Evolutionary conservation across 345 rosid genomes (phyloP).

Genomic region (Garcia nutans): DNA sequence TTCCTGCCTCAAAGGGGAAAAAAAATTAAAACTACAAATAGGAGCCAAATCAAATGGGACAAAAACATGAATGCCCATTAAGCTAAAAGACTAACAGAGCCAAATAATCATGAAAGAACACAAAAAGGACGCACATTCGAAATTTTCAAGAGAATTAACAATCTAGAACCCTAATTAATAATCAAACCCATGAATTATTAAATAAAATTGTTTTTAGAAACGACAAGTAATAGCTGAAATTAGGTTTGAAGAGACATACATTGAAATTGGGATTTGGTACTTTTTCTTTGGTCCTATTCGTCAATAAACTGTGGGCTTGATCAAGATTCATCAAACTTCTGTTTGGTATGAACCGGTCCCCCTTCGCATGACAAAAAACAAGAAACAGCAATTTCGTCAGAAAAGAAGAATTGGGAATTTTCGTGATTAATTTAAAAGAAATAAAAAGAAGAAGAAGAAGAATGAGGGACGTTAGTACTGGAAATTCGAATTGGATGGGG

Average conservation of each 20-base stretch:
- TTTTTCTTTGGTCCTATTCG: conserved; percentile 25
- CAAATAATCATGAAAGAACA: background rate
- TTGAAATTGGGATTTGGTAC: conserved; percentile 20
- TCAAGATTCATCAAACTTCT: conserved; percentile 62
- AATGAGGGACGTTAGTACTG: conserved; percentile 16
- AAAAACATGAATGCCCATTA: background rate
- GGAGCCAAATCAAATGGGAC: no score
- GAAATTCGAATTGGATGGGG: conserved; percentile 31
- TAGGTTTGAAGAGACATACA: conserved; percentile 23
- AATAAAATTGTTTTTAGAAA: conserved; percentile 1
- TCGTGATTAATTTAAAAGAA: no score
- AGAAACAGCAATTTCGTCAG: background rate
- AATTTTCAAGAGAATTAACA: background rate
- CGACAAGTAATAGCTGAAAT: background rate
- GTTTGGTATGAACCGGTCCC: conserved; percentile 50
- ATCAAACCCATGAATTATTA: background rate
- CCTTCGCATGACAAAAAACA: conserved; percentile 28
- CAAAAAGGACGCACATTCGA: background rate
- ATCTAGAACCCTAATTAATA: background rate
- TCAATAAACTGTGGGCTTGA: conserved; percentile 50
- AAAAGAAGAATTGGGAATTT: no score
- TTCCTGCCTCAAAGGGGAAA: conserved; percentile 30
- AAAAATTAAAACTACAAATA: background rate
- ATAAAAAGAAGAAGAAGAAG: background rate
- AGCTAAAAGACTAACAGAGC: background rate